Percentiles rank a stretch among this genome's conserved stretches.
Conservation (phyloP, 2,329 filamentous ascomycete genomes). For the Penicillium crustosum region DNA sequence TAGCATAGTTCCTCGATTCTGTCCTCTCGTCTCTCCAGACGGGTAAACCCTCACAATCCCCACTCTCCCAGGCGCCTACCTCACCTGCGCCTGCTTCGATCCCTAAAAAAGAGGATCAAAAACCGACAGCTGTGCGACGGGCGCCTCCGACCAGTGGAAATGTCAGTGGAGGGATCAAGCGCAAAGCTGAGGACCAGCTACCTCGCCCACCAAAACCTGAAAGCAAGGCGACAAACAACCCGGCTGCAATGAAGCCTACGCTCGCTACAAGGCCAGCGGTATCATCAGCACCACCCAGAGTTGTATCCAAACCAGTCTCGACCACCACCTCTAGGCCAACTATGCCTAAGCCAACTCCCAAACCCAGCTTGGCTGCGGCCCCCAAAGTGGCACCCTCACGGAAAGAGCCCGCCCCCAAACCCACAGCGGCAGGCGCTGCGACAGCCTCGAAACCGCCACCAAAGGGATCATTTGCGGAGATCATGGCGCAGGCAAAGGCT, state of each 20-base stretch:
- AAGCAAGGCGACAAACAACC: slow-evolving; percentile 21
- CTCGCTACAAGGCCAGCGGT: slow-evolving; percentile 18
- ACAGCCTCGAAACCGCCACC: slow-evolving; percentile 49
- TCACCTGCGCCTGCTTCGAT: slow-evolving; percentile 25
- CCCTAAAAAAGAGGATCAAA: slow-evolving; percentile 25
- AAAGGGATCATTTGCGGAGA: slow-evolving; percentile 59
- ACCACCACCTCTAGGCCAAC: slow-evolving; percentile 6
- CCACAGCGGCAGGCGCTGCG: slow-evolving; percentile 1
- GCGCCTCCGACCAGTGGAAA: slow-evolving; percentile 21
- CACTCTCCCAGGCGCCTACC: slow-evolving; percentile 29
- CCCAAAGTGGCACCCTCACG: slow-evolving; percentile 20
- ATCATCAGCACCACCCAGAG: slow-evolving; percentile 23
- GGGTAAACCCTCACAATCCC: slow-evolving; percentile 35
- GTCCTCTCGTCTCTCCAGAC: slow-evolving; percentile 53
- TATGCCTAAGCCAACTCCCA: slow-evolving; percentile 22
- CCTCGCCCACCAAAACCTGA: slow-evolving; percentile 30
- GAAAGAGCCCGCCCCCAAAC: slow-evolving; percentile 19
- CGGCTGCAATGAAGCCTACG: slow-evolving; percentile 17
- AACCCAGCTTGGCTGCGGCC: slow-evolving; percentile 18
- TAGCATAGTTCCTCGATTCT: slow-evolving; percentile 51
- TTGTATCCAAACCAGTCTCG: slow-evolving; percentile 16
- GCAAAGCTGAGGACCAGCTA: slow-evolving; percentile 46
- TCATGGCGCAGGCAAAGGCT: slow-evolving; percentile 60
- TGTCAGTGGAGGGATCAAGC: slow-evolving; percentile 35
- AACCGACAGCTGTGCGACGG: slow-evolving; percentile 18